Base-by-base conservation (phyloP, 2,329 filamentous ascomycete genomes). In the Fusarium clavum region DNA sequence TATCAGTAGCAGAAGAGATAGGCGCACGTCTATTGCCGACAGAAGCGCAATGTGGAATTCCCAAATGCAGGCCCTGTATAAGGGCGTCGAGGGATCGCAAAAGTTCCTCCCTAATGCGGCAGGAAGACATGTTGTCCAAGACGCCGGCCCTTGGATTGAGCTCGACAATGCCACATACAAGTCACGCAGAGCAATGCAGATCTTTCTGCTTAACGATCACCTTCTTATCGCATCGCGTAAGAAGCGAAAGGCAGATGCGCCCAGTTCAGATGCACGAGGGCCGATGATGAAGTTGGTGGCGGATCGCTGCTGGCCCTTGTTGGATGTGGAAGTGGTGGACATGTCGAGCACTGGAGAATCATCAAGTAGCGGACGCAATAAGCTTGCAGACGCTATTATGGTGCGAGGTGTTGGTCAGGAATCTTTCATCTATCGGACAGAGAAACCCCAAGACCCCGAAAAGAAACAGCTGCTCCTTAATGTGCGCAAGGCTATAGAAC, bases 101-200 rank as follows among this genome's bases (percentile, higher is more conserved):
- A 98, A 98, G 79, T 99, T 97, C 76, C 84, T 99, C 13, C 96
- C 96, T 16, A 96, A 94, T 57, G 87, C 94, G 22, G 90, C 92
- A 22, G 95, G 94, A n/a, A 91, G 96, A 41, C 97, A 98, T 78
- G 94, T 99, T 47, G 89, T 98, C 4, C 91, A 97, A 79, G 95
- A 98, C 79, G 97, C 94, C 6, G 92, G 93, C 2, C 88, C 92
- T 49, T 99, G 96, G 96, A 92, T 98, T 63, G 95, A 99, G 82
- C 85, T 99, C 66, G 97, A 99, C 81, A 97, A 96, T 69, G 96
- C 96, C 13, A 99, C 96, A 0, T 98, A 97, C 90, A 98, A 97
- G 80, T 93, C 95, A 6, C 87, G 92, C 69, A 87, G 96, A 44
- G 91, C 94, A 29, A 94, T 98, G 79, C 93, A 97, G 77, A 90